Percentiles rank a stretch among this genome's conserved stretches.
phyloP scores from a whole-genome alignment of 805 yeast species.

The Diddensiella santjacobensis region DNA sequence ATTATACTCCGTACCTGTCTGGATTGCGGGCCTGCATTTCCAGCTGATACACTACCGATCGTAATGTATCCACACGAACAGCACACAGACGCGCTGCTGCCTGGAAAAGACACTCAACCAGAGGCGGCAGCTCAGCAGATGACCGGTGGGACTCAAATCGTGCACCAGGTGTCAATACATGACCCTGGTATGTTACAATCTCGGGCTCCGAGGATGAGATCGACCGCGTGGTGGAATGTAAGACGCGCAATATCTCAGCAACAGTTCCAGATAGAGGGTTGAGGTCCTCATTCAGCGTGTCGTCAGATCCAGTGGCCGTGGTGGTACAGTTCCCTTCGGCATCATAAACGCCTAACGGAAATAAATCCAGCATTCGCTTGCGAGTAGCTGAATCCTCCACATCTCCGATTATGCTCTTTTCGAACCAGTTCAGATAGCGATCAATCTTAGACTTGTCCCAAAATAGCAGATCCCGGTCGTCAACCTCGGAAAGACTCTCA shows the following conservation, averaged over 20 bases:
- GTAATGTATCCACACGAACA: constrained; percentile 6
- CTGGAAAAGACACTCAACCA: constrained; percentile 9
- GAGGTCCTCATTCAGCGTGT: background rate
- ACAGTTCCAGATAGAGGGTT: constrained; percentile 13
- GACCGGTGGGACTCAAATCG: constrained; percentile 6
- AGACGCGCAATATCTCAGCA: constrained; percentile 13
- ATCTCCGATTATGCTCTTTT: constrained; percentile 26
- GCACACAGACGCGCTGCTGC: constrained; percentile 15
- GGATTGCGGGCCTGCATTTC: constrained; percentile 5
- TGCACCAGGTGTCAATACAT: constrained; percentile 8
- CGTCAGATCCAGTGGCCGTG: background rate
- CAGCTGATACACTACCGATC: background rate
- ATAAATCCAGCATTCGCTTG: constrained; percentile 22
- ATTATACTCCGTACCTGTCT: background rate
- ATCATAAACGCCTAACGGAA: constrained; percentile 22
- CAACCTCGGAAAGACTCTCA: constrained; percentile 26
- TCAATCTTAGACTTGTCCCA: constrained; percentile 49
- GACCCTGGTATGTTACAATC: constrained; percentile 1
- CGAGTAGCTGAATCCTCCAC: background rate
- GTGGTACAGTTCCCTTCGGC: constrained; percentile 7
- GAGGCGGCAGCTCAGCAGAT: constrained; percentile 6
- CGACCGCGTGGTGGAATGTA: constrained; percentile 5
- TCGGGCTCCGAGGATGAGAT: background rate
- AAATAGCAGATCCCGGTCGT: constrained; percentile 37
- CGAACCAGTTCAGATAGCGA: constrained; percentile 50